phyloP scores from a whole-genome alignment of 495 filamentous ascomycete genomes.

The Penicillium pulvis region DNA sequence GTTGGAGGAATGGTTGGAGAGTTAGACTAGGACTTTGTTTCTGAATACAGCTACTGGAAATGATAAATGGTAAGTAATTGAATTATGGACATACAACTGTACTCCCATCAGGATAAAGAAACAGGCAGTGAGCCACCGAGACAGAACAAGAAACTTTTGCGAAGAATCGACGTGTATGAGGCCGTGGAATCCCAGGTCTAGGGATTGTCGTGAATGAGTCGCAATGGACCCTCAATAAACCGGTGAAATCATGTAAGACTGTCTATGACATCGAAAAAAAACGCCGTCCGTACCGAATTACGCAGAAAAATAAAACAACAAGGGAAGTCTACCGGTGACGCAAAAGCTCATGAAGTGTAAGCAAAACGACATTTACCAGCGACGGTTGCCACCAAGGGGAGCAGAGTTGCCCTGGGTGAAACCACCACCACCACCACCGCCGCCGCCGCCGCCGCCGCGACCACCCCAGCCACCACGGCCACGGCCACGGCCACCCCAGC shows the following conservation, averaged over 20 bases:
- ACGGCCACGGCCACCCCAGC: constrained; percentile 62
- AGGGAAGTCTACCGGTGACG: constrained; percentile 39
- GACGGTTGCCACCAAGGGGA: constrained; percentile 61
- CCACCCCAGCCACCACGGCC: constrained; percentile 63
- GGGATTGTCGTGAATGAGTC: constrained; percentile 14
- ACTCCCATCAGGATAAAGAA: constrained; percentile 7
- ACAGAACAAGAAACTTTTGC: constrained; percentile 27
- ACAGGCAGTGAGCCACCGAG: constrained; percentile 2
- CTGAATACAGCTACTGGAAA: neutral
- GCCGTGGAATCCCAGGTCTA: constrained; percentile 19
- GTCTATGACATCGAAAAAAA: constrained; percentile 48
- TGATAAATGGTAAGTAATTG: constrained; percentile 7
- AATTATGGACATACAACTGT: constrained; percentile 26
- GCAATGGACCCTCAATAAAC: constrained; percentile 15
- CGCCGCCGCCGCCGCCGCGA: constrained; percentile 45
- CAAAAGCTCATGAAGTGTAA: constrained; percentile 32
- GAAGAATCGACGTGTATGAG: constrained; percentile 36
- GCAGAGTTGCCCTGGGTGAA: constrained; percentile 67
- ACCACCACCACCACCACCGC: constrained; percentile 59
- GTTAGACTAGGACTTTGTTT: neutral
- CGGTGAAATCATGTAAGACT: constrained; percentile 35
- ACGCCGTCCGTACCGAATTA: constrained; percentile 50
- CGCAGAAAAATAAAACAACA: constrained; percentile 33
- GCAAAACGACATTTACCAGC: constrained; percentile 52
- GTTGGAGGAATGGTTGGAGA: constrained; percentile 29